Evolutionary conservation across 1,284 basidiomycete species (phyloP).

Genomic region (Mycena citricolor): DNA sequence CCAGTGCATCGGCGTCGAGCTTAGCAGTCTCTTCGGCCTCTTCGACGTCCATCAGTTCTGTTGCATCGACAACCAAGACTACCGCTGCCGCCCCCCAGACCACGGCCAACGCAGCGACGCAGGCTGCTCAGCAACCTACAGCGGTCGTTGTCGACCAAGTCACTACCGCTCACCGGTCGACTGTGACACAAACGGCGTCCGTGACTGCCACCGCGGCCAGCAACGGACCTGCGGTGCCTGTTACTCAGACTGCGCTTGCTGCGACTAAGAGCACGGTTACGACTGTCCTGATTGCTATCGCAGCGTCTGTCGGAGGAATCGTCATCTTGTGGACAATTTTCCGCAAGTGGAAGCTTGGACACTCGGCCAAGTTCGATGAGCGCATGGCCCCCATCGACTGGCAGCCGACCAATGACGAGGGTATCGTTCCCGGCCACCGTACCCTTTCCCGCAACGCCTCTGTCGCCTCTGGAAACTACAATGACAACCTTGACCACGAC

Average conservation of each 20-base stretch:
- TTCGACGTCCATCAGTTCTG: constrained; percentile 23
- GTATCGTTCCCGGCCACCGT: constrained; percentile 47
- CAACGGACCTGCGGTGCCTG: constrained; percentile 25
- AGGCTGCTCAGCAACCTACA: constrained; percentile 24
- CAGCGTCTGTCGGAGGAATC: constrained; percentile 63
- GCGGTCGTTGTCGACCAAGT: constrained; percentile 17
- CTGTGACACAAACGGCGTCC: constrained; percentile 18
- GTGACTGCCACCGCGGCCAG: constrained; percentile 29
- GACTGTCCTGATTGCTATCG: constrained; percentile 72
- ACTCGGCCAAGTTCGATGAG: constrained; percentile 76
- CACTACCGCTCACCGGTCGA: constrained; percentile 19
- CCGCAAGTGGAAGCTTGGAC: constrained; percentile 88
- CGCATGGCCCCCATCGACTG: constrained; percentile 84
- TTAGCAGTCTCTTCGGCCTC: constrained; percentile 17
- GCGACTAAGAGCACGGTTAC: constrained; percentile 65
- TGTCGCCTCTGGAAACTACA: constrained; percentile 45
- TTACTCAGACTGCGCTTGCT: constrained; percentile 34
- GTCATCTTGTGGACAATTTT: constrained; percentile 83
- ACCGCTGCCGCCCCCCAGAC: constrained; percentile 22
- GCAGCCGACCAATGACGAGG: constrained; percentile 57
- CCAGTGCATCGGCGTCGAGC: constrained; percentile 5
- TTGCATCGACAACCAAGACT: constrained; percentile 23
- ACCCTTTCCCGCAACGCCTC: constrained; percentile 48
- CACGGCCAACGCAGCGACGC: constrained; percentile 20
- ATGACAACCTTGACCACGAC: constrained; percentile 64